Evolutionary conservation across 768 basidiomycete genomes (phyloP).

Genomic region (Podaxis sp.): DNA sequence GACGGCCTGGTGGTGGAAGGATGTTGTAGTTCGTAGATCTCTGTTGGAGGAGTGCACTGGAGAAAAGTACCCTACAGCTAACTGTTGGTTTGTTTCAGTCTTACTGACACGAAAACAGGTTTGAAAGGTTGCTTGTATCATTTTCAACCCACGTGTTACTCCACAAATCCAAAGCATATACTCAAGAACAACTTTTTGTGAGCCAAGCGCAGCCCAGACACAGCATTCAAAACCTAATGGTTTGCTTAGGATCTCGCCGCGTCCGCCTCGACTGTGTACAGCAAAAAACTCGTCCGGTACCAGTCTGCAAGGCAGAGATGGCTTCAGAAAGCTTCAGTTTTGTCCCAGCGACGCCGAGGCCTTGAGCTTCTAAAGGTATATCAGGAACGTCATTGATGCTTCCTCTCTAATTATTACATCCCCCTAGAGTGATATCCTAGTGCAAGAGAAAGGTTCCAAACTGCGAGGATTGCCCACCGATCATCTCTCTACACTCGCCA

Average conservation of each 20-base stretch:
- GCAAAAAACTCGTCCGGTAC: constrained; percentile 5
- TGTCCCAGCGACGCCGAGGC: constrained; percentile 1
- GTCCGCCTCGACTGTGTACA: not conserved
- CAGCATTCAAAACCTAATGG: not conserved
- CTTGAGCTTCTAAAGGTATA: not conserved
- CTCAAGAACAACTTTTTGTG: not conserved
- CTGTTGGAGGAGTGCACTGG: constrained; percentile 54
- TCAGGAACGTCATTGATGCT: not conserved
- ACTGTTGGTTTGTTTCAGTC: not conserved
- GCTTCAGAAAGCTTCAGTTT: not conserved
- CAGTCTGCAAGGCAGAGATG: not conserved
- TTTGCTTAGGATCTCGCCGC: not conserved
- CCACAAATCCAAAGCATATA: constrained; percentile 22
- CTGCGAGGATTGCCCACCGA: not conserved
- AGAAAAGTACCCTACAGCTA: constrained; percentile 34
- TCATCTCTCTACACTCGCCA: not conserved
- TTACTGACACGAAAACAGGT: constrained; percentile 29
- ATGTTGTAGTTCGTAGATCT: constrained; percentile 53
- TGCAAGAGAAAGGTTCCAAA: not conserved
- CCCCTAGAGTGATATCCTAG: not conserved
- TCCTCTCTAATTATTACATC: not conserved
- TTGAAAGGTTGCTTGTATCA: constrained; percentile 48
- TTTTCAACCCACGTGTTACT: constrained; percentile 51
- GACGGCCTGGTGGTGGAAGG: constrained; percentile 53
- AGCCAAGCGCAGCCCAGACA: not conserved